Evolutionary conservation across 1,284 basidiomycete species (phyloP).

Genomic region (Cutaneotrichosporon arboriforme): DNA sequence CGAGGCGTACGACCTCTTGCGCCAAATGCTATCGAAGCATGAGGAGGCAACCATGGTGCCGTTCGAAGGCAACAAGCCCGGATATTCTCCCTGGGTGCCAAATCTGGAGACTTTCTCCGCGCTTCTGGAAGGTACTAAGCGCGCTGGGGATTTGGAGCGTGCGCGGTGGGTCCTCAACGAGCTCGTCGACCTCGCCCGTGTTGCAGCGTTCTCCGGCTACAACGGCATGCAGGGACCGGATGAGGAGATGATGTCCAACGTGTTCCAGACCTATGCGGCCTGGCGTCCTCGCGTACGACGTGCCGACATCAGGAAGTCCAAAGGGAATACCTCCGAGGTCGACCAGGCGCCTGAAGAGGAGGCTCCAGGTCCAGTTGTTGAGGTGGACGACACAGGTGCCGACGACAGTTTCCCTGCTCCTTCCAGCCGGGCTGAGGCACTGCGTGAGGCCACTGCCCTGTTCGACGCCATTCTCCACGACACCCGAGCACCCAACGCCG

Average conservation of each 20-base stretch:
- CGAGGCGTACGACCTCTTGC: conserved; percentile 71
- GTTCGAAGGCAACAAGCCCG: conserved; percentile 34
- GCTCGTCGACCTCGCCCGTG: conserved; percentile 54
- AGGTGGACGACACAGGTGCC: neutral
- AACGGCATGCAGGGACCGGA: conserved; percentile 51
- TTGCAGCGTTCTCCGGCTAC: neutral
- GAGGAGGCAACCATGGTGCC: conserved; percentile 46
- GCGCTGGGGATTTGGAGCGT: conserved; percentile 72
- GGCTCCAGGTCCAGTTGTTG: neutral
- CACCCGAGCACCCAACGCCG: conserved; percentile 14
- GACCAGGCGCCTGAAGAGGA: neutral
- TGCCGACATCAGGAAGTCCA: conserved; percentile 1
- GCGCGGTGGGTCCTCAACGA: conserved; percentile 89
- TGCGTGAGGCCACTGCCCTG: conserved; percentile 65
- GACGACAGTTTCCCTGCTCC: conserved; percentile 40
- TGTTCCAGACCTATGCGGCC: conserved; percentile 83
- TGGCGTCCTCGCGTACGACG: conserved; percentile 55
- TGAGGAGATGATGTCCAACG: conserved; percentile 69
- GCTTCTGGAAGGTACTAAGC: conserved; percentile 80
- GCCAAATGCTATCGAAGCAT: conserved; percentile 71
- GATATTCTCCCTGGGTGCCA: conserved; percentile 57
- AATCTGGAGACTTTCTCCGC: conserved; percentile 70
- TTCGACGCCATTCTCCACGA: conserved; percentile 66
- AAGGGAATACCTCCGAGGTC: neutral
- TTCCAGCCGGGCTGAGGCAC: conserved; percentile 64